Conservation (phyloP, 257 asterid species). For the Plantago elongata region DNA sequence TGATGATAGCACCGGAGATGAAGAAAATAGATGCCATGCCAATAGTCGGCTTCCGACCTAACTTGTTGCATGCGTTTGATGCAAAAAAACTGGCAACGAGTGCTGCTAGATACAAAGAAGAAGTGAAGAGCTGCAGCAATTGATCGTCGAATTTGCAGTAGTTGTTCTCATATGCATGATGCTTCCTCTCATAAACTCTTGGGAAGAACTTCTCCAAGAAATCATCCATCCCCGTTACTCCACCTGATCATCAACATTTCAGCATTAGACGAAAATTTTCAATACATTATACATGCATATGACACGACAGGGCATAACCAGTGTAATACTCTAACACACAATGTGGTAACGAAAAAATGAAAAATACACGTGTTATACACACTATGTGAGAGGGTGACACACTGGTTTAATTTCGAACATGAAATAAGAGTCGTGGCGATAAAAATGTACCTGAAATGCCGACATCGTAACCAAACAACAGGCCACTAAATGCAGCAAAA, state of each 20-base stretch:
- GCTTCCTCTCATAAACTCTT: constrained; percentile 31
- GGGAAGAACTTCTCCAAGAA: constrained; percentile 72
- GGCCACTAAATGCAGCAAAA: constrained; percentile 13
- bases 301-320: too few species aligned
- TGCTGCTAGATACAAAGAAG: constrained; percentile 70
- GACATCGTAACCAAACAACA: constrained; percentile 11
- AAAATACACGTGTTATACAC: too few species aligned
- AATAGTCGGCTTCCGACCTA: constrained; percentile 68
- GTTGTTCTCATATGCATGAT: constrained; percentile 44
- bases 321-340: too few species aligned
- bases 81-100: constrained; percentile 74
- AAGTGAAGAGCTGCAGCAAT: constrained; percentile 73
- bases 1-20: constrained; percentile 43
- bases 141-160: constrained; percentile 82
- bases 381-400: too few species aligned
- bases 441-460: constrained; percentile 12
- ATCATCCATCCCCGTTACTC: constrained; percentile 81
- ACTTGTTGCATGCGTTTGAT: constrained; percentile 43
- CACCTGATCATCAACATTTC: constrained; percentile 38
- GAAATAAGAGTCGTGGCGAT: too few species aligned
- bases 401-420: too few species aligned
- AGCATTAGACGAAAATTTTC: neutral
- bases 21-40: constrained; percentile 46
- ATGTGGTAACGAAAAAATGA: too few species aligned
- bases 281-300: neutral